Evolutionary conservation across 371 early-diverging fungal genomes (phyloP), one percentile per base, ranked within the genome.

Genomic region (Zychaea mexicana): DNA sequence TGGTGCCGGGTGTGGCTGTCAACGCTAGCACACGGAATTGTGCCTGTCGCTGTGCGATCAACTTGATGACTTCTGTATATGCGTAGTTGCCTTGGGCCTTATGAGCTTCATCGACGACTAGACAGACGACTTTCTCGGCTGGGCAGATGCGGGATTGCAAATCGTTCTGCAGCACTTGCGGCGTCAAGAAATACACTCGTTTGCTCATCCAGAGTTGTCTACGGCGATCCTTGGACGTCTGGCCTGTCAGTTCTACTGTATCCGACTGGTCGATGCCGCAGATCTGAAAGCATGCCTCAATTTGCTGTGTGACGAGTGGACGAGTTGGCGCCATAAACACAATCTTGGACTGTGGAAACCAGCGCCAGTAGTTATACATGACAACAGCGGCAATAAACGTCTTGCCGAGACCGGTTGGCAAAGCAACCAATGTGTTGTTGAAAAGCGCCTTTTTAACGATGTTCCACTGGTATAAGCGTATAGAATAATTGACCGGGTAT

Each of bases 331-430:
- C 93, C 86, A 96, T 88, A 64, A 98, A 98, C n/a, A 98, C 79
- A 17, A 96, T 87, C 57, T 92, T 90, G 3, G 90, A 85, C 32
- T 89, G 70, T 0, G 98, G 96, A 69, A 98, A 97, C 98, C 98
- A 98, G 3, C 96, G 90, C 69, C 85, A 93, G 67, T 88, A 94
- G 71, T 96, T 96, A 56, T 77, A 92, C 96, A 98, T 97, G 10
- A 96, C 93, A 0, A 98, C 98, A 0, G 96, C 95, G 0, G 98
- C 98, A 68, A 98, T 94, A 66, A 96, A 91, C 0, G 98, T 98
- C 71, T 98, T 98, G 30, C 98, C 98, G 53, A 97, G 82, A 39
- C 98, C 94, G 0, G 94, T 94, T 0, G 94, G 94, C 21, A 98
- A 81, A 3, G 94, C 90, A 0, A 96, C 96, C 22, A 98, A 76